Evolutionary conservation across 1,284 basidiomycete genomes (phyloP).

Genomic region (Apiotrichum mycotoxinovorans): DNA sequence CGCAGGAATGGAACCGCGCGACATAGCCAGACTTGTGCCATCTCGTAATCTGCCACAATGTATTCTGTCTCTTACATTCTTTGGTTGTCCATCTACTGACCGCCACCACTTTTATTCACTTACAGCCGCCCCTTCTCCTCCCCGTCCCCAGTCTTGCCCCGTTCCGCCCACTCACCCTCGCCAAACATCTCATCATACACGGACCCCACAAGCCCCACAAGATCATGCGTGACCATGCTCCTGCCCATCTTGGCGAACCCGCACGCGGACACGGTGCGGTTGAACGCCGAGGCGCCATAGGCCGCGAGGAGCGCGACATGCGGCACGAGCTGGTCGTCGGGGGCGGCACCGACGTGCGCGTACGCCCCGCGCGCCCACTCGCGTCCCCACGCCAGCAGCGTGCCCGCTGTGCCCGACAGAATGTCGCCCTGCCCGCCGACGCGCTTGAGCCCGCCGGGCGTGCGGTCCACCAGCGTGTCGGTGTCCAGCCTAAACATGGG

Average conservation of each 20-base stretch:
- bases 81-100: too few species aligned
- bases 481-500: constrained; percentile 18
- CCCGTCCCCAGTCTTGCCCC: background rate
- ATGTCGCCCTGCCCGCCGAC: constrained; percentile 97
- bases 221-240: constrained; percentile 83
- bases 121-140: constrained; percentile 27
- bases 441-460: constrained; percentile 76
- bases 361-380: constrained; percentile 80
- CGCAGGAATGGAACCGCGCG: too few species aligned
- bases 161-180: constrained; percentile 10
- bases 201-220: constrained; percentile 70
- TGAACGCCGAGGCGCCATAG: constrained; percentile 82
- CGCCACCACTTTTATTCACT: too few species aligned
- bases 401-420: constrained; percentile 77
- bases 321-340: constrained; percentile 55
- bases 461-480: constrained; percentile 14
- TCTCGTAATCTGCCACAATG: too few species aligned
- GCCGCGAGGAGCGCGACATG: constrained; percentile 77
- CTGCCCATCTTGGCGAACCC: constrained; percentile 74
- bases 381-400: constrained; percentile 89
- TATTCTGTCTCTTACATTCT: too few species aligned
- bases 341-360: constrained; percentile 54
- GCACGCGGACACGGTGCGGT: constrained; percentile 70
- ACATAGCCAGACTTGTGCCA: too few species aligned
- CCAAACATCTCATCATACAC: constrained; percentile 74